phyloP scores from a whole-genome alignment of 2,329 filamentous ascomycete genomes.

The Allantophomopsis lycopodina region DNA sequence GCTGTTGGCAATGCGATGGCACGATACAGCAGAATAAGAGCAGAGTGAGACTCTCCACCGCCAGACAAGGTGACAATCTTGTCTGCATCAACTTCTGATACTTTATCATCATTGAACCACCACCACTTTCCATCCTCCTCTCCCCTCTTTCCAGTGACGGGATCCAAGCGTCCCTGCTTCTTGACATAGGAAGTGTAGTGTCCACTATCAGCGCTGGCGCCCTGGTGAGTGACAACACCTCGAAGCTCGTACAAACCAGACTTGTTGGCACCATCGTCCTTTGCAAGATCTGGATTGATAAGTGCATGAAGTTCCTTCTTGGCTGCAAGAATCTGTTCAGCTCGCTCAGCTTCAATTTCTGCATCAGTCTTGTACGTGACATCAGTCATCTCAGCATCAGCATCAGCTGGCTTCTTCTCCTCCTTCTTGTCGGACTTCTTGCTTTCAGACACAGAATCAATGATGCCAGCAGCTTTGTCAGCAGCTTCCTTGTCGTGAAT shows the following conservation, averaged over 20 bases:
- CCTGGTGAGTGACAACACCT: conserved; percentile 91
- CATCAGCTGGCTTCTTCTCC: conserved; percentile 23
- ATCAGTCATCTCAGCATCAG: conserved; percentile 53
- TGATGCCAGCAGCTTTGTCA: conserved; percentile 30
- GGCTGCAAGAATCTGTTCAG: conserved; percentile 57
- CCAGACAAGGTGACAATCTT: conserved; percentile 85
- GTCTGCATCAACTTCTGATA: conserved; percentile 79
- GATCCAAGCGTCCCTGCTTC: conserved; percentile 63
- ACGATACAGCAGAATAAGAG: conserved; percentile 66
- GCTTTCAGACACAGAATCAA: conserved; percentile 23
- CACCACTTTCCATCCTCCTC: conserved; percentile 94
- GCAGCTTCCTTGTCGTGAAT: conserved; percentile 33
- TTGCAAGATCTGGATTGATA: conserved; percentile 59
- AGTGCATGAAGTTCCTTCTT: conserved; percentile 81
- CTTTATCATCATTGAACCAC: conserved; percentile 99
- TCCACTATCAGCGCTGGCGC: conserved; percentile 89
- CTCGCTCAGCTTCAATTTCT: conserved; percentile 77
- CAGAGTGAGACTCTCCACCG: conserved; percentile 77
- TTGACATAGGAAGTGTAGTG: conserved; percentile 98
- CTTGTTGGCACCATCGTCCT: conserved; percentile 77
- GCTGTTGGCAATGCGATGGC: conserved; percentile 55
- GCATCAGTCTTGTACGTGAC: conserved; percentile 75
- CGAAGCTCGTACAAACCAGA: conserved; percentile 92
- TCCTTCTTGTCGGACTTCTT: conserved; percentile 32
- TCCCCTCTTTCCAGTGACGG: conserved; percentile 61